Percentiles rank a stretch among this genome's conserved stretches.
Conservation (phyloP, 2,329 filamentous ascomycete genomes). For the Meredithiella fracta region DNA sequence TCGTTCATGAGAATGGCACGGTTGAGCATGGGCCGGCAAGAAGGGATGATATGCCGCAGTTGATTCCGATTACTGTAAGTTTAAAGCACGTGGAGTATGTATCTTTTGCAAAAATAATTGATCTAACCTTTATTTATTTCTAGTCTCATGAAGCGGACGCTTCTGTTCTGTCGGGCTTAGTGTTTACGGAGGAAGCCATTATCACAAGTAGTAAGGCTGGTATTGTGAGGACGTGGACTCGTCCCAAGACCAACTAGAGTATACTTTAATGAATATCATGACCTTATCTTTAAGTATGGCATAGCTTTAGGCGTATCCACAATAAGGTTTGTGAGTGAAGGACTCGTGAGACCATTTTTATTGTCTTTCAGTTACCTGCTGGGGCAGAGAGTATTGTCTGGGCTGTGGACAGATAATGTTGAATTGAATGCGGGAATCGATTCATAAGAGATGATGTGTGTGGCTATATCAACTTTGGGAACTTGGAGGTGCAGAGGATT, state of each 20-base stretch:
- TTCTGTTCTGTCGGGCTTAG: slow-evolving; percentile 8
- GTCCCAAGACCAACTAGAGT: slow-evolving; percentile 27
- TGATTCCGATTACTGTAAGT: slow-evolving; percentile 14
- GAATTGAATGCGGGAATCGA: too few relatives aligned
- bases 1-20: slow-evolving; percentile 14
- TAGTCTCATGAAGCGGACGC: slow-evolving; percentile 26
- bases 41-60: slow-evolving; percentile 7
- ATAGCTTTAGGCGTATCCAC: not conserved
- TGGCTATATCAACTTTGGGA: too few relatives aligned
- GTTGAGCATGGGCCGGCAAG: slow-evolving; percentile 11
- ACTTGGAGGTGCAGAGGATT: too few relatives aligned
- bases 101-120: not conserved
- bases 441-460: too few relatives aligned
- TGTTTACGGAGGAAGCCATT: slow-evolving; percentile 83
- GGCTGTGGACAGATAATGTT: too few relatives aligned
- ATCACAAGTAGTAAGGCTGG: slow-evolving; percentile 82
- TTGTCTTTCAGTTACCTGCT: too few relatives aligned
- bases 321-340: not conserved
- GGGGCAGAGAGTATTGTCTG: too few relatives aligned
- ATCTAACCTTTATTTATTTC: slow-evolving; percentile 37
- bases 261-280: not conserved
- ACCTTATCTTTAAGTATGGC: not conserved
- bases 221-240: slow-evolving; percentile 59
- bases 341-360: not conserved
- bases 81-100: slow-evolving; percentile 17